phyloP scores from a whole-genome alignment of 345 rosid genomes.

The Gossypium raimondii region DNA sequence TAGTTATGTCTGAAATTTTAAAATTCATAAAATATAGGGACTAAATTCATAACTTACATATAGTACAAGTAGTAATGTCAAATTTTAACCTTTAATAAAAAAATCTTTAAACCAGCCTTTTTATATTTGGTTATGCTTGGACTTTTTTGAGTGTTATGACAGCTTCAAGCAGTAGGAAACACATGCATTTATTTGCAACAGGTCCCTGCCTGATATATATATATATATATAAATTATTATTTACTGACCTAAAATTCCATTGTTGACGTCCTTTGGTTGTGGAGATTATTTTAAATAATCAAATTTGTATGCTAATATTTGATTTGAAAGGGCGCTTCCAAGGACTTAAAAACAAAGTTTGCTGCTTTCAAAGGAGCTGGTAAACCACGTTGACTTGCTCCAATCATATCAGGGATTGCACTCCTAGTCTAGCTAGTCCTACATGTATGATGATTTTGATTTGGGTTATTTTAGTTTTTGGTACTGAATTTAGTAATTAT shows the following conservation, averaged over 20 bases:
- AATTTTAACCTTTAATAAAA: too few relatives aligned
- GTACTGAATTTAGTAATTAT: too few relatives aligned
- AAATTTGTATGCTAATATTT: background rate
- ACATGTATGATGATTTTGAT: background rate
- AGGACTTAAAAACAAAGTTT: background rate
- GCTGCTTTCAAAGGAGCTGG: conserved; percentile 3
- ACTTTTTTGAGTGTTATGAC: background rate
- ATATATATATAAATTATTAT: background rate
- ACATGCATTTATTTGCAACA: background rate
- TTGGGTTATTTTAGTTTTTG: too few relatives aligned
- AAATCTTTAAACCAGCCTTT: too few relatives aligned
- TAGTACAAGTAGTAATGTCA: too few relatives aligned
- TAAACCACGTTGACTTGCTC: background rate
- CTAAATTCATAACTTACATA: too few relatives aligned
- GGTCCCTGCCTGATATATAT: background rate
- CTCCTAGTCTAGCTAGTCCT: background rate
- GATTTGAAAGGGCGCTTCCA: background rate
- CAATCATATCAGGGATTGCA: background rate
- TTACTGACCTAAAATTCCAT: conserved; percentile 1
- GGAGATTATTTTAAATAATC: background rate
- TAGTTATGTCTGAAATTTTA: too few relatives aligned
- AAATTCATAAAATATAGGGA: too few relatives aligned
- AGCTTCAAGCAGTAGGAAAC: background rate
- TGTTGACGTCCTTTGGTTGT: background rate
- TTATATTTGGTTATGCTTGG: background rate